phyloP scores from a whole-genome alignment of 257 asterid genomes.

The Primulina eburnea region DNA sequence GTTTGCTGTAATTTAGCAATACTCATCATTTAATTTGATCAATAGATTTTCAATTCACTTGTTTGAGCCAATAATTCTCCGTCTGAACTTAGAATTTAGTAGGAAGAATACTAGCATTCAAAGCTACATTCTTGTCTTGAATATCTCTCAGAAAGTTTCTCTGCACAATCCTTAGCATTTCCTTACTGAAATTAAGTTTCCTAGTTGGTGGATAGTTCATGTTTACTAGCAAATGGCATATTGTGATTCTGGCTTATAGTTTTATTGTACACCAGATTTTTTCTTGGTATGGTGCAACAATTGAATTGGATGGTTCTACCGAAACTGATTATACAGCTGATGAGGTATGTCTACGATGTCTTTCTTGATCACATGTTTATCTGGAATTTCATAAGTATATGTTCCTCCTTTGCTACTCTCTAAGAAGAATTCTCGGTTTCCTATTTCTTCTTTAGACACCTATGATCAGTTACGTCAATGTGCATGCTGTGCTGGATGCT shows the following conservation, averaged over 20 bases:
- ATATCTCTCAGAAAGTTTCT: background rate
- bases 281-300: constrained; percentile 94
- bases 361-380: constrained; percentile 7
- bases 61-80: background rate
- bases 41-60: background rate
- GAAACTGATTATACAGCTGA: constrained; percentile 96
- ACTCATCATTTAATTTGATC: constrained; percentile 5
- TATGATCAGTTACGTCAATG: constrained; percentile 91
- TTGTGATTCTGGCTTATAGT: constrained; percentile 26
- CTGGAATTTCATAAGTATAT: background rate
- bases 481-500: constrained; percentile 90
- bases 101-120: background rate
- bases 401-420: background rate
- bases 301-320: constrained; percentile 84
- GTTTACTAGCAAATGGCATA: background rate
- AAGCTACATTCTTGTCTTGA: background rate
- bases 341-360: constrained; percentile 47
- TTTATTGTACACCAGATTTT: constrained; percentile 53
- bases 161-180: background rate
- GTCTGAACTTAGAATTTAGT: background rate
- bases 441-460: constrained; percentile 60
- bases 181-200: background rate
- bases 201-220: constrained; percentile 8
- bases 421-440: constrained; percentile 10
- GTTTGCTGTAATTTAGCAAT: constrained; percentile 57